A percentile compares a stretch with the other conserved stretches of the same genome.
phyloP scores from a whole-genome alignment of 805 yeast species.

The Hanseniaspora lachancei region DNA sequence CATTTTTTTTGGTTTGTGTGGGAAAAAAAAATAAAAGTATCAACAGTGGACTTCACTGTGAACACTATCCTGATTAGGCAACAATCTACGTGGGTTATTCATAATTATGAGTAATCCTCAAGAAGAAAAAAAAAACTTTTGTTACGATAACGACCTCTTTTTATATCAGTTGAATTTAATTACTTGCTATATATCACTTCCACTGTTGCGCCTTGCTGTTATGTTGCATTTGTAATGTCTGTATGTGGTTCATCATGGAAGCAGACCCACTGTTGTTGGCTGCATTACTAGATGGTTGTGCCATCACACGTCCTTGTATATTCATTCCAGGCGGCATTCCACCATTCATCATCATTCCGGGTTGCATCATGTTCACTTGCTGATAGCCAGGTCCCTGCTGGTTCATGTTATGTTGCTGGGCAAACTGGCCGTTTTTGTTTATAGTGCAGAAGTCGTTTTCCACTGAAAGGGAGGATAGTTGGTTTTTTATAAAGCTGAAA shows the following conservation, averaged over 20 bases:
- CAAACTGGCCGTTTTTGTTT: not conserved
- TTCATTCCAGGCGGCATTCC: not conserved
- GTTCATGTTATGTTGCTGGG: not conserved
- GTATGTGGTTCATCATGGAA: conserved; percentile 9
- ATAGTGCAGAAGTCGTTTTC: conserved; percentile 10
- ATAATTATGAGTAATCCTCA: no score
- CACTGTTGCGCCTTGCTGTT: conserved; percentile 7
- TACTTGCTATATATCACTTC: not conserved
- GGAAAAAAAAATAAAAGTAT: not conserved
- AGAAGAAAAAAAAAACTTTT: no score
- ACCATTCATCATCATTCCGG: not conserved
- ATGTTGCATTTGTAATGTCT: conserved; percentile 9
- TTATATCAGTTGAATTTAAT: not conserved
- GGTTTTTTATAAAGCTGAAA: conserved; percentile 34
- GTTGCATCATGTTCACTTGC: conserved; percentile 2
- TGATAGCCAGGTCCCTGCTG: not conserved
- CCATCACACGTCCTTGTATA: conserved; percentile 4
- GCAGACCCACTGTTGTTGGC: not conserved
- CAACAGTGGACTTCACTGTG: not conserved
- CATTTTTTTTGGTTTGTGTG: not conserved
- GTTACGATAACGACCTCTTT: no score
- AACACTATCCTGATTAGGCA: not conserved
- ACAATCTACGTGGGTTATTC: no score
- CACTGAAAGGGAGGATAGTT: conserved; percentile 37
- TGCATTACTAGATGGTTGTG: not conserved